phyloP scores from a whole-genome alignment of 306 rosid species.

The Crotalaria pallida region DNA sequence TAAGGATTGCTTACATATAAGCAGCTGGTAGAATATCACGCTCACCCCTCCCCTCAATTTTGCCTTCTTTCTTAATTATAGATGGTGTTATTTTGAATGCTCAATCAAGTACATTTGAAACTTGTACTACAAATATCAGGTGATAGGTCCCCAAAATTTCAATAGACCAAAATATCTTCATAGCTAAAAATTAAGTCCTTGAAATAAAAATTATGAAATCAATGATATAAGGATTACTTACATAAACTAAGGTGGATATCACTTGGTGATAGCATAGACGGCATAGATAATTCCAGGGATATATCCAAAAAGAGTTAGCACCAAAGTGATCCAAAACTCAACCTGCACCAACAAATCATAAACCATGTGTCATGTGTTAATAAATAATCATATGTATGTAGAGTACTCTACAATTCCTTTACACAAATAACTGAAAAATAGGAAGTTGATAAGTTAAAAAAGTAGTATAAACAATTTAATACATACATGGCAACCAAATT shows the following conservation, averaged over 20 bases:
- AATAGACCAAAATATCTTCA: neutral
- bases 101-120: neutral
- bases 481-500: slow-evolving; percentile 58
- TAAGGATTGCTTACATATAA: slow-evolving; percentile 28
- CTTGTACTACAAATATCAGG: neutral
- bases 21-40: neutral
- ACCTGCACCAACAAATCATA: slow-evolving; percentile 36
- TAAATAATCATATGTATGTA: too few species aligned
- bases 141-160: neutral
- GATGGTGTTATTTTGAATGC: neutral
- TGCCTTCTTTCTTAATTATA: neutral
- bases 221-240: slow-evolving; percentile 11
- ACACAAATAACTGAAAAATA: neutral
- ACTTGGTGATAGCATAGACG: slow-evolving; percentile 63
- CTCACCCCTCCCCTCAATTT: neutral
- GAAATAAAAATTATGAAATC: neutral
- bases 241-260: slow-evolving; percentile 14
- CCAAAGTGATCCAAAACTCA: slow-evolving; percentile 87
- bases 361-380: neutral
- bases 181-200: neutral
- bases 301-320: slow-evolving; percentile 62
- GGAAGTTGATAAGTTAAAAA: neutral
- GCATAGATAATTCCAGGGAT: slow-evolving; percentile 86
- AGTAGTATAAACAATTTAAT: neutral
- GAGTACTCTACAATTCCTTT: neutral